Evolutionary conservation across 805 yeast genomes (phyloP).

Genomic region (Phaffomyces thermotolerans): DNA sequence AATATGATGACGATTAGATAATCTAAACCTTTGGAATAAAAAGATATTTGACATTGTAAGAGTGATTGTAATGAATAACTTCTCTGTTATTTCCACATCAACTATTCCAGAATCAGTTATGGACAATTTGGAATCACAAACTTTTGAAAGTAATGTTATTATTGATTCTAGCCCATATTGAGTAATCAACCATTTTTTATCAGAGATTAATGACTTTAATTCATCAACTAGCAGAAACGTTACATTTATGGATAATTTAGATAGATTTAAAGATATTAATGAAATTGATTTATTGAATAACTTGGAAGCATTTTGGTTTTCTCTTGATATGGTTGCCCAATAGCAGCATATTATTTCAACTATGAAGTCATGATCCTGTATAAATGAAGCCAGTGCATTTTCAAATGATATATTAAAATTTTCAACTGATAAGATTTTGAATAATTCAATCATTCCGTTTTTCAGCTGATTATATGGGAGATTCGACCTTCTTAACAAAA

Average conservation of each 20-base stretch:
- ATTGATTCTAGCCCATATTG: conserved; percentile 62
- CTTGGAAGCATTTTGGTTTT: conserved; percentile 2
- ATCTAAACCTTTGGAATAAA: conserved; percentile 59
- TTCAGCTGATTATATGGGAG: conserved; percentile 10
- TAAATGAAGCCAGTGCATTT: conserved; percentile 16
- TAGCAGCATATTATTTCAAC: conserved; percentile 19
- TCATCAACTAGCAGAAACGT: conserved; percentile 6
- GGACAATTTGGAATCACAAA: conserved; percentile 3
- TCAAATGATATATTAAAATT: conserved; percentile 14
- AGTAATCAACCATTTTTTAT: conserved; percentile 48
- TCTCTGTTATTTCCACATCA: conserved; percentile 1
- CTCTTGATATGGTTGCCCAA: conserved; percentile 7
- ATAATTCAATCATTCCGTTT: conserved; percentile 17
- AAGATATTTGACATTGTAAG: conserved; percentile 53
- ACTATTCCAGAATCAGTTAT: too few species aligned
- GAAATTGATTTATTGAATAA: conserved; percentile 17
- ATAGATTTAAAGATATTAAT: conserved; percentile 1
- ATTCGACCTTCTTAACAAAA: conserved; percentile 25
- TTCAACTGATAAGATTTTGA: conserved; percentile 6
- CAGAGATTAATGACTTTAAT: conserved; percentile 38
- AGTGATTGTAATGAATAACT: conserved; percentile 28
- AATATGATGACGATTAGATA: conserved; percentile 69
- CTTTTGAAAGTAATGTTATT: conserved; percentile 32
- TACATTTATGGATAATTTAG: not conserved
- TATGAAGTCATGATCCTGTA: conserved; percentile 12